Evolutionary conservation across 2,329 filamentous ascomycete species (phyloP).

Genomic region (Penicillium sp.): DNA sequence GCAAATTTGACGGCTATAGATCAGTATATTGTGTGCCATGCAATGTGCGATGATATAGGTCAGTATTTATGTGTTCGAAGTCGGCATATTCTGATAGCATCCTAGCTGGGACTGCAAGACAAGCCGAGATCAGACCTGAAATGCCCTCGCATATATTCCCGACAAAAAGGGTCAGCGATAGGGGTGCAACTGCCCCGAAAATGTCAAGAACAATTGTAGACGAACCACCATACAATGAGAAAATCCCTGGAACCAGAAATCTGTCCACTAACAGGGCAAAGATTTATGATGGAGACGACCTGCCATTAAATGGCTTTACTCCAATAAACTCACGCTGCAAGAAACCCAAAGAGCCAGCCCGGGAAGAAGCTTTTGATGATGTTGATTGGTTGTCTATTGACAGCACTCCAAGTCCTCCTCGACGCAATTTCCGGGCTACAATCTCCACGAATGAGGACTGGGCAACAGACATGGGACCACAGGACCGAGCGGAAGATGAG

Average conservation of each 20-base stretch:
- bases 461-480: constrained; percentile 8
- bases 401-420: constrained; percentile 8
- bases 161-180: constrained; percentile 14
- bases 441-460: constrained; percentile 6
- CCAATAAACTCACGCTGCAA: constrained; percentile 20
- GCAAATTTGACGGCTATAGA: constrained; percentile 51
- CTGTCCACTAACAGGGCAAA: constrained; percentile 33
- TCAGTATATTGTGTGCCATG: constrained; percentile 59
- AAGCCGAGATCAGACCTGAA: constrained; percentile 49
- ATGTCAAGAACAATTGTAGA: background rate
- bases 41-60: constrained; percentile 83
- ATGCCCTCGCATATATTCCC: constrained; percentile 46
- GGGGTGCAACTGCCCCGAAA: constrained; percentile 4
- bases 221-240: background rate
- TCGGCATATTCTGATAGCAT: constrained; percentile 8
- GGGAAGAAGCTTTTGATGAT: constrained; percentile 7
- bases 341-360: background rate
- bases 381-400: constrained; percentile 21
- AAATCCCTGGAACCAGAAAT: background rate
- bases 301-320: constrained; percentile 51
- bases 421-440: background rate
- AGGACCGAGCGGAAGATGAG: constrained; percentile 24
- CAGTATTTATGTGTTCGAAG: constrained; percentile 13
- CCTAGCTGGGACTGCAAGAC: constrained; percentile 52
- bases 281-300: constrained; percentile 49